Base-by-base conservation (phyloP, 371 early-diverging fungal genomes). In the Neoconidiobolus thromboides region DNA sequence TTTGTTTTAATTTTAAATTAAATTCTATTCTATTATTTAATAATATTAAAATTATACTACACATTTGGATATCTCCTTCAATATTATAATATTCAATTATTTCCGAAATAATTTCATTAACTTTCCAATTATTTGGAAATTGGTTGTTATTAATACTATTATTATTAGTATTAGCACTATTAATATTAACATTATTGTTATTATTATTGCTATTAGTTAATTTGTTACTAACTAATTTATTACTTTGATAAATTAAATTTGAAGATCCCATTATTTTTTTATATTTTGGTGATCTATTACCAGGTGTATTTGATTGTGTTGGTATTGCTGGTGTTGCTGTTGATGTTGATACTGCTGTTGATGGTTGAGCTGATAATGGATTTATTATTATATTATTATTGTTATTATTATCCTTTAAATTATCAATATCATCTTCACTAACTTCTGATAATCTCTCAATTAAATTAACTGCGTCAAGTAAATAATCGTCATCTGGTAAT, bases 11-110 rank as follows among this genome's bases (percentile, higher is more conserved):
- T 49, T 48, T 0, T 44, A 71, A 1, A 53, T 83, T 79, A 86
- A 87, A 87, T 64, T 85, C 81, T 47, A 77, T 70, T 14, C 73
- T 67, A 47, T 70, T 65, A 10, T 71, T 67, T 60, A 71, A 69
- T 2, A 66, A 60, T 5, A 65, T 67, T 2, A 90, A 67, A 0
- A 87, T 81, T 7, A 87, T 83, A 6, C 80, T 82, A 61, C 87
- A 87, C 86, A 89, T 86, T 62, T 90, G 91, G 0, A 88, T 82
- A 59, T 90, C 87, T 1, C 86, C 87, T 71, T 77, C 79, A 37
- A 87, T 82, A 2, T 83, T 79, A 67, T 87, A 88, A 63, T 81
- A 83, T 37, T 82, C 73, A 6, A 89, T 62, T 7, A 85, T 42
- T 3, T 78, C 79, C 43, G 63, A 60, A 2, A 86, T 70, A 0